Conservation (phyloP, 306 rosid genomes). For the Oemleria cerasiformis region DNA sequence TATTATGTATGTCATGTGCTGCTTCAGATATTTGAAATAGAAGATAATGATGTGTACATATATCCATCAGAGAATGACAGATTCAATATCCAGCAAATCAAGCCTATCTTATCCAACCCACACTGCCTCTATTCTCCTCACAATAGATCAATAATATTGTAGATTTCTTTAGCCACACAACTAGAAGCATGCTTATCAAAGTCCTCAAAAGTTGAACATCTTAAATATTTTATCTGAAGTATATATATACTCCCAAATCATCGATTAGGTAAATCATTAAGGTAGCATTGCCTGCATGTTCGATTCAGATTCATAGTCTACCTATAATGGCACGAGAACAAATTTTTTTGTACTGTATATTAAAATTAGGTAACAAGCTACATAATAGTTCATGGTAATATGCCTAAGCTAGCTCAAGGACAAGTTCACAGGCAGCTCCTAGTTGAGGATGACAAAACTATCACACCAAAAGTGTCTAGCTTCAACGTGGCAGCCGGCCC, state of each 20-base stretch:
- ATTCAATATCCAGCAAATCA: slow-evolving; percentile 1
- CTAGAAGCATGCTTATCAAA: slow-evolving; percentile 10
- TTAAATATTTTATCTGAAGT: background rate
- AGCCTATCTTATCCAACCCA: slow-evolving; percentile 8
- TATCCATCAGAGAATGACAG: background rate
- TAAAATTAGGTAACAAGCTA: too few relatives aligned
- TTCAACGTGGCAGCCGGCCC: background rate
- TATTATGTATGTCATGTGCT: background rate
- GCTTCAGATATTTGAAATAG: background rate
- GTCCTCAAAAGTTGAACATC: slow-evolving; percentile 5
- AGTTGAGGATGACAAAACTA: background rate
- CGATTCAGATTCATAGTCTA: too few relatives aligned
- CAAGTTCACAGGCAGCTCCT: slow-evolving; percentile 11
- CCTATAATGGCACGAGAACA: too few relatives aligned
- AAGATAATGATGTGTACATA: background rate
- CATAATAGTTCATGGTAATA: too few relatives aligned
- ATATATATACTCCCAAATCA: too few relatives aligned
- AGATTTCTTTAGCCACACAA: slow-evolving; percentile 1
- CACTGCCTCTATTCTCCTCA: slow-evolving; percentile 17
- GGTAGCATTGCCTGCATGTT: too few relatives aligned
- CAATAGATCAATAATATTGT: background rate
- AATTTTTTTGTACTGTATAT: too few relatives aligned
- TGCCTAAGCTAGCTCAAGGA: background rate
- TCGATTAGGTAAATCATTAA: too few relatives aligned
- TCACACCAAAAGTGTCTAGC: background rate